Evolutionary conservation across 768 basidiomycete genomes (phyloP).

Genomic region (Tulasnella sp.): DNA sequence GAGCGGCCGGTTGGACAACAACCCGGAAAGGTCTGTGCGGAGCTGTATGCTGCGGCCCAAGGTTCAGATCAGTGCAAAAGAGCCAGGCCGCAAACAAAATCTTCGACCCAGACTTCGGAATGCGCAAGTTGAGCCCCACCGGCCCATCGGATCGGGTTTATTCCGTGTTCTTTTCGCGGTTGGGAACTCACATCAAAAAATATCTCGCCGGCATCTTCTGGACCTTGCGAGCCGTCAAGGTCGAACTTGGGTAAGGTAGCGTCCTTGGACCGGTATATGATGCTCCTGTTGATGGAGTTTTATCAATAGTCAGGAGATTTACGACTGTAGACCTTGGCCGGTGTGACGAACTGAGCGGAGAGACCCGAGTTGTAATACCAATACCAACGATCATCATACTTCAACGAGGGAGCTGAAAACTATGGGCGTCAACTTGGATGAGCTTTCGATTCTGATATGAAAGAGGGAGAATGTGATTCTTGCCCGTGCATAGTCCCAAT

Average conservation of each 20-base stretch:
- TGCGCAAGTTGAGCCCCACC: too few relatives aligned
- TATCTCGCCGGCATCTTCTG: constrained; percentile 44
- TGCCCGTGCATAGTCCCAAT: constrained; percentile 43
- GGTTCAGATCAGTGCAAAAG: too few relatives aligned
- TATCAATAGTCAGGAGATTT: too few relatives aligned
- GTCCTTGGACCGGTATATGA: constrained; percentile 3
- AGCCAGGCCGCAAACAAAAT: too few relatives aligned
- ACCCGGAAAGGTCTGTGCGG: too few relatives aligned
- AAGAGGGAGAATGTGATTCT: background rate
- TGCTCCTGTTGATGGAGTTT: background rate
- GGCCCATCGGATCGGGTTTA: too few relatives aligned
- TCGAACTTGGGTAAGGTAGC: background rate
- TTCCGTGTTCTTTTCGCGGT: too few relatives aligned
- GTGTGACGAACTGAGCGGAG: constrained; percentile 43
- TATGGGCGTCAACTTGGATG: constrained; percentile 23
- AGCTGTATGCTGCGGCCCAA: too few relatives aligned
- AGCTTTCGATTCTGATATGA: background rate
- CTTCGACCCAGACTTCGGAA: too few relatives aligned
- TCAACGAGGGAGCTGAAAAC: constrained; percentile 53
- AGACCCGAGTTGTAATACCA: constrained; percentile 73
- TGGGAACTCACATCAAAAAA: constrained; percentile 72
- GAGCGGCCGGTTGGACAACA: too few relatives aligned
- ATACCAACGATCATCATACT: constrained; percentile 64
- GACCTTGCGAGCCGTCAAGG: constrained; percentile 25
- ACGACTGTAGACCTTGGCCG: too few relatives aligned